Evolutionary conservation across 2,329 filamentous ascomycete genomes (phyloP), one percentile per base, ranked within the genome.

Genomic region (Colletotrichum euphorbiae): DNA sequence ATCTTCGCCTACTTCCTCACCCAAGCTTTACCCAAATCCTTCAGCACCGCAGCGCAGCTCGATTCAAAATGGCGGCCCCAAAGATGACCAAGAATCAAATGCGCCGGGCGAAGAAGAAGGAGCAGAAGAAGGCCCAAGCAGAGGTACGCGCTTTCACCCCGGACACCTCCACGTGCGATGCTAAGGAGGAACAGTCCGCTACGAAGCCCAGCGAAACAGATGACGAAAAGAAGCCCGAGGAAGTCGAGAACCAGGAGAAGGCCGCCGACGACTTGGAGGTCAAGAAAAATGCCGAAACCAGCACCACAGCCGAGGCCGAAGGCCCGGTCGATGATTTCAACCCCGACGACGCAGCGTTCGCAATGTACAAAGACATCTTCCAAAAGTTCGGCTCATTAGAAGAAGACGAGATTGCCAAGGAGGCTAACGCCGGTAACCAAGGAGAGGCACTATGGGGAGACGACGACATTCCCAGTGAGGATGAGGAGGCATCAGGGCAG

Each of bases 1-100:
- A 72, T 74, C 52, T 72, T 80, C 61, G 79, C 77, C 71, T 78
- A 80, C 71, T 74, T 79, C 69, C 67, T 77, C 51, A 80, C 77
- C 31, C 77, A 79, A 63, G 69, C 73, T 59, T 59, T 46, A 48
- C 60, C 68, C 24, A 54, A 59, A 36, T 71, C 51, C 65, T 62
- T 69, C 62, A 66, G 56, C 63, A 38, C 58, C 6, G 65, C 51
- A n/a, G 56, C 56, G 62, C 67, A 62, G 24, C 57, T 62, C 51
- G 75, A 55, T 67, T 66, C 80, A 83, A 79, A 76, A 91, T 90
- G 89, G 88, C 87, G 75, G 79, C 83, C 72, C 80, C 85, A 73
- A 97, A 95, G 83, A 90, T 91, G 84, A 94, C 91, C 78, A 98
- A 98, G 85, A 98, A 98, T 81, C 93, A 97, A 81, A 91, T 94